Conservation (phyloP, 2,329 filamentous ascomycete species). For the Beauveria brongniartii region DNA sequence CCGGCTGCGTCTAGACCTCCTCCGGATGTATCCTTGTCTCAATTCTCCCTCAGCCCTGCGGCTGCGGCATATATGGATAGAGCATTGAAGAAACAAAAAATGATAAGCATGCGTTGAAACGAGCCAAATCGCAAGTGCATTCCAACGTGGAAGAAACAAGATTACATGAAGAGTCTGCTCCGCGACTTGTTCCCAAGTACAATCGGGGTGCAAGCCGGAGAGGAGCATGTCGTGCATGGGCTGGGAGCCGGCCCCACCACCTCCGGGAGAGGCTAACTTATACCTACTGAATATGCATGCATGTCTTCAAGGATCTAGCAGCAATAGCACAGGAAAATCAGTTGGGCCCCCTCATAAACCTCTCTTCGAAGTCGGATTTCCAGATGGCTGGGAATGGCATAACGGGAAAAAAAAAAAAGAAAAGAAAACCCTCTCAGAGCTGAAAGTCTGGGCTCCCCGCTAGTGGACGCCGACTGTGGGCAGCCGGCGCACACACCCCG, state of each 20-base stretch:
- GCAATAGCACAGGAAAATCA: not conserved
- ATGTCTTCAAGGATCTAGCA: not conserved
- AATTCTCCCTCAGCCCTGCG: not conserved
- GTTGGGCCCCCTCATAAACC: too few relatives aligned
- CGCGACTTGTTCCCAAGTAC: not conserved
- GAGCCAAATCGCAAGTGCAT: not conserved
- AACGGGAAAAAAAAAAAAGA: too few relatives aligned
- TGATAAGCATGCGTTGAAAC: not conserved
- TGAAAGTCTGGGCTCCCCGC: not conserved
- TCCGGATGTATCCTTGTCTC: not conserved
- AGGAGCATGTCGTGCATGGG: not conserved
- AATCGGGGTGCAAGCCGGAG: not conserved
- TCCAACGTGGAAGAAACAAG: not conserved
- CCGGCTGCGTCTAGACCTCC: not conserved
- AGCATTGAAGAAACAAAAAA: not conserved
- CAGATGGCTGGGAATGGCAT: too few relatives aligned
- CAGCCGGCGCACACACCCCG: not conserved
- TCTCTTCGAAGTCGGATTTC: too few relatives aligned
- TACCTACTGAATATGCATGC: not conserved
- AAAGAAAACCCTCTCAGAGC: not conserved
- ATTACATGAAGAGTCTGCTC: not conserved
- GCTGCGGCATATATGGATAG: not conserved
- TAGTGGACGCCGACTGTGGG: not conserved
- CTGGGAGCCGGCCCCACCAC: slow-evolving; percentile 1
- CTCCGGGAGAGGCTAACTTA: not conserved